A percentile compares a stretch with the other conserved stretches of the same genome.
Evolutionary conservation across 306 rosid genomes (phyloP).

Genomic region (Delonix regia): DNA sequence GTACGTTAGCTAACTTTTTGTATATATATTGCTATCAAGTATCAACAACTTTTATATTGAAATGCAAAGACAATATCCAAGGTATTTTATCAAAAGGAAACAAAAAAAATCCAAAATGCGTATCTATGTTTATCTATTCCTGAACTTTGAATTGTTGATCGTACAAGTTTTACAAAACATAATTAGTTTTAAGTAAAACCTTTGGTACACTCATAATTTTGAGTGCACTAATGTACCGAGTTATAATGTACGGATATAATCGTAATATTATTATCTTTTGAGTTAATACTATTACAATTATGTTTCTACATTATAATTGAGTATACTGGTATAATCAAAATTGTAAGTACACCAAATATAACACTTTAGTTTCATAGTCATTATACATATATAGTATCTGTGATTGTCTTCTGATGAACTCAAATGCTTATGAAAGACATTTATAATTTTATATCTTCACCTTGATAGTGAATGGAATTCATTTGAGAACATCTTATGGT

Average conservation of each 20-base stretch:
- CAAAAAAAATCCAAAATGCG: not conserved
- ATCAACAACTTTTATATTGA: not conserved
- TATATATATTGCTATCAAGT: constrained; percentile 2
- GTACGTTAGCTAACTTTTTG: constrained; percentile 49
- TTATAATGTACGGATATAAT: no score
- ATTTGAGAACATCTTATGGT: constrained; percentile 10
- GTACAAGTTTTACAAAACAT: not conserved
- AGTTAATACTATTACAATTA: no score
- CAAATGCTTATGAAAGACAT: not conserved
- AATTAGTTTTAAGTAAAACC: not conserved
- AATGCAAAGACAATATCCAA: constrained; percentile 1
- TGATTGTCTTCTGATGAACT: constrained; percentile 11
- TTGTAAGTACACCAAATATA: no score
- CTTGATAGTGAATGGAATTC: constrained; percentile 22
- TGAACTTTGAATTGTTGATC: constrained; percentile 4
- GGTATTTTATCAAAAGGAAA: not conserved
- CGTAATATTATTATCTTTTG: no score
- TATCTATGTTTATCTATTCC: constrained; percentile 5
- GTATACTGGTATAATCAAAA: no score
- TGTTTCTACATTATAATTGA: no score
- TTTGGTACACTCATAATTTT: no score
- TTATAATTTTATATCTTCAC: constrained; percentile 7
- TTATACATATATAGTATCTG: not conserved
- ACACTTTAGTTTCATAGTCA: not conserved
- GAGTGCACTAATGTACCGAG: no score